A percentile compares a stretch with the other conserved stretches of the same genome.
Conservation (phyloP, 306 rosid genomes). For the Neltuma alba region DNA sequence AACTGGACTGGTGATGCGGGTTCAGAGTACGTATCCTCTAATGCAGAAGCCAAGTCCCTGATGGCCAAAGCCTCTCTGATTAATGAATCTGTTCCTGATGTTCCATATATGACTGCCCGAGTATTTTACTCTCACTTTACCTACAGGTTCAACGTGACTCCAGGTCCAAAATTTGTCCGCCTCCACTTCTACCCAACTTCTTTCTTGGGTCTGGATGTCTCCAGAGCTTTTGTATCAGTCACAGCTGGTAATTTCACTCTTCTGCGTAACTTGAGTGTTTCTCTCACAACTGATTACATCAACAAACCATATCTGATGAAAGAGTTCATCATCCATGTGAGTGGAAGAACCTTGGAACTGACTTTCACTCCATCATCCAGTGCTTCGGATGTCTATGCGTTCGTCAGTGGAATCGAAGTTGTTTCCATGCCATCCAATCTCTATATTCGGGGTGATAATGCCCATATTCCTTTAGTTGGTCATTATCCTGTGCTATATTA, state of each 20-base stretch:
- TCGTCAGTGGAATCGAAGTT: conserved; percentile 52
- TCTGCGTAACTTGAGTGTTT: conserved; percentile 49
- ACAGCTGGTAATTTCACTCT: conserved; percentile 41
- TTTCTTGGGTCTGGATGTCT: conserved; percentile 29
- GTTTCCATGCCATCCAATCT: conserved; percentile 47
- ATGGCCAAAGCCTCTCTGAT: conserved; percentile 15
- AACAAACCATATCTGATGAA: conserved; percentile 38
- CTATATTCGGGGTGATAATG: conserved; percentile 32
- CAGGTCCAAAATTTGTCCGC: conserved; percentile 51
- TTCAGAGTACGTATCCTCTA: conserved; percentile 29
- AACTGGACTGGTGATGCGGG: conserved; percentile 40
- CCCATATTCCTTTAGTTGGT: conserved; percentile 36
- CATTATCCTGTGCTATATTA: not conserved
- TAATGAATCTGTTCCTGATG: conserved; percentile 21
- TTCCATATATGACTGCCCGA: conserved; percentile 47
- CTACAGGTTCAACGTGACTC: conserved; percentile 41
- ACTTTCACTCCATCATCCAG: conserved; percentile 40
- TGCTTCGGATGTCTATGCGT: conserved; percentile 45
- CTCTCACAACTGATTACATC: conserved; percentile 40
- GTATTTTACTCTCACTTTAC: conserved; percentile 41
- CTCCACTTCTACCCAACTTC: conserved; percentile 48
- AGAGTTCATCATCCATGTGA: conserved; percentile 43
- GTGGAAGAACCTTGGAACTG: conserved; percentile 35
- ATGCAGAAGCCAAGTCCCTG: conserved; percentile 29
- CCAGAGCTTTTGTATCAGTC: conserved; percentile 40